phyloP scores from a whole-genome alignment of 305 asterid genomes.

The Solanum chacoense region DNA sequence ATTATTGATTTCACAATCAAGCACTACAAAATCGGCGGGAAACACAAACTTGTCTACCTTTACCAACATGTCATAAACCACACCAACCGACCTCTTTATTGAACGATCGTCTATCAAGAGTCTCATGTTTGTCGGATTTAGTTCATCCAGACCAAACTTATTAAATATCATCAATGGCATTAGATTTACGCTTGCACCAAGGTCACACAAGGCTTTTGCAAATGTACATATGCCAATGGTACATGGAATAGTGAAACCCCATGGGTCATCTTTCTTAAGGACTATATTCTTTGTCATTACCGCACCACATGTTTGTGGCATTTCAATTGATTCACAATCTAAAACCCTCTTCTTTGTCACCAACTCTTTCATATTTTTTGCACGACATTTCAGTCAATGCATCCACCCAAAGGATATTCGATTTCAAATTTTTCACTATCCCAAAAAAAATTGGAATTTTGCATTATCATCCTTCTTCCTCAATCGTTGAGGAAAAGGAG shows the following conservation, averaged over 20 bases:
- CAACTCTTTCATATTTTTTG: not conserved
- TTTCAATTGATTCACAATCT: not conserved
- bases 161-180: not conserved
- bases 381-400: not conserved
- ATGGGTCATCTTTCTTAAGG: not conserved
- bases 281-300: no score
- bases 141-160: not conserved
- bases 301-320: not conserved
- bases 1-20: not conserved
- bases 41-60: not conserved
- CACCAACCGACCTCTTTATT: not conserved
- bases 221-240: not conserved
- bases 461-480: not conserved
- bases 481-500: not conserved
- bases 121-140: not conserved
- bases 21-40: not conserved
- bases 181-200: not conserved
- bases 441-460: not conserved
- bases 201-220: not conserved
- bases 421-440: not conserved
- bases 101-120: not conserved
- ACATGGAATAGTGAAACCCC: not conserved
- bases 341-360: not conserved
- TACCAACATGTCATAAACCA: not conserved
- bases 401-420: not conserved